Percentiles rank a stretch among this genome's conserved stretches.
Conservation (phyloP, 352 stramenopile genomes). For the Pythium sukuiense region DNA sequence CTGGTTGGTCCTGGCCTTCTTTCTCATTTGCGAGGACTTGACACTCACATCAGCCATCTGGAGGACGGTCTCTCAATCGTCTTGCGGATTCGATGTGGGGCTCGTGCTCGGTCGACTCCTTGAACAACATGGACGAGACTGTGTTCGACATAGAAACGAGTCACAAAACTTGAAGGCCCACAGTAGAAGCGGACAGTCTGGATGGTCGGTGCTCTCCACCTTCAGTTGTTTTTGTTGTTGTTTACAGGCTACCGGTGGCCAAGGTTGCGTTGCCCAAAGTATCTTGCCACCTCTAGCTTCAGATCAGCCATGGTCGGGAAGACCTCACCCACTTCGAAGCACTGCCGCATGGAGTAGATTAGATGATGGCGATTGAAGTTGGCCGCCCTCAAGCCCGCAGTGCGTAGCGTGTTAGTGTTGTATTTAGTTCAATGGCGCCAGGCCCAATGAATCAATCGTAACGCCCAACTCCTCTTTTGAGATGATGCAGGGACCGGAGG, state of each 20-base stretch:
- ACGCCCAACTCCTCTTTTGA: not conserved
- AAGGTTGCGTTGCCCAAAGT: slow-evolving; percentile 4
- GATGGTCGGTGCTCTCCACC: slow-evolving; percentile 12
- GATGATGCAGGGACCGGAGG: not conserved
- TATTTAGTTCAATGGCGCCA: not conserved
- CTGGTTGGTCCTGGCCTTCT: slow-evolving; percentile 6
- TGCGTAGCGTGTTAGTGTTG: not conserved
- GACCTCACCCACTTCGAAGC: not conserved
- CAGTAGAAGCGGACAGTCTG: slow-evolving; percentile 1
- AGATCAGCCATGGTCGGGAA: slow-evolving; percentile 7
- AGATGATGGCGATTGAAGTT: not conserved
- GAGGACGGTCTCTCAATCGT: slow-evolving; percentile 1
- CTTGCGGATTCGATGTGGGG: not conserved
- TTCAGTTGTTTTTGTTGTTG: slow-evolving; percentile 5
- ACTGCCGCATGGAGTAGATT: not conserved
- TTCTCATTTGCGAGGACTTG: slow-evolving; percentile 8
- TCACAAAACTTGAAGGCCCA: slow-evolving; percentile 6
- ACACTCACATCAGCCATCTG: not conserved
- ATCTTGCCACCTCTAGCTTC: not conserved
- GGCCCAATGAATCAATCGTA: not conserved
- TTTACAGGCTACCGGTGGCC: slow-evolving; percentile 3
- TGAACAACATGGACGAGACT: slow-evolving; percentile 6
- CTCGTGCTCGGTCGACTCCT: slow-evolving; percentile 3
- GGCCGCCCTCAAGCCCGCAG: not conserved
- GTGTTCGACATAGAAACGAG: slow-evolving; percentile 1